phyloP scores from a whole-genome alignment of 1,139 yeast genomes.

The Kazachstania sp. region DNA sequence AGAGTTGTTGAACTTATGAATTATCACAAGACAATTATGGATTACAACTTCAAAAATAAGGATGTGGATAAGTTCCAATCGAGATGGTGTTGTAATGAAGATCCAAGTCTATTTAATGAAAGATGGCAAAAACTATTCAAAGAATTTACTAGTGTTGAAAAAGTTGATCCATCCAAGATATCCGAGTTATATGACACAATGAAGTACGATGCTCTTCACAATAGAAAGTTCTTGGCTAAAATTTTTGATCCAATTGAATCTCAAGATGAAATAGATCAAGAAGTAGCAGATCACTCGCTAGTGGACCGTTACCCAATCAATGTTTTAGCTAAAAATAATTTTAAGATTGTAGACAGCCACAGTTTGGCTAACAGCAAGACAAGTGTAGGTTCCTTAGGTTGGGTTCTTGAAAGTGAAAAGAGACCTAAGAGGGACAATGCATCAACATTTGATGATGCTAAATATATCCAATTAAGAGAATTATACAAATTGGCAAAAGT shows the following conservation, averaged over 20 bases:
- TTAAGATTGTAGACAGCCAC: slow-evolving; percentile 36
- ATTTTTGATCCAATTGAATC: slow-evolving; percentile 62
- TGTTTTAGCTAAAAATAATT: slow-evolving; percentile 66
- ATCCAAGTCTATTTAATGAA: slow-evolving; percentile 80
- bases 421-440: slow-evolving; percentile 32
- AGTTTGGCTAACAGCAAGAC: slow-evolving; percentile 28
- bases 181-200: slow-evolving; percentile 95
- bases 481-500: slow-evolving; percentile 85
- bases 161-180: slow-evolving; percentile 95
- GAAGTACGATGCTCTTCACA: slow-evolving; percentile 97
- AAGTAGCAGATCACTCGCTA: slow-evolving; percentile 51
- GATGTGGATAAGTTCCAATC: slow-evolving; percentile 63
- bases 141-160: slow-evolving; percentile 87
- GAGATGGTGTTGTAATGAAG: slow-evolving; percentile 96
- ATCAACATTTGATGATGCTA: slow-evolving; percentile 74
- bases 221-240: slow-evolving; percentile 76
- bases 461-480: slow-evolving; percentile 75
- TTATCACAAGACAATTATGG: slow-evolving; percentile 79
- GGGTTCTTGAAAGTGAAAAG: slow-evolving; percentile 47
- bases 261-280: slow-evolving; percentile 45
- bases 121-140: slow-evolving; percentile 96
- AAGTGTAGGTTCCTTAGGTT: slow-evolving; percentile 64
- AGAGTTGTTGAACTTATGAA: slow-evolving; percentile 94
- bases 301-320: slow-evolving; percentile 78
- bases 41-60: slow-evolving; percentile 62